These are phyloP conservation scores for Cryptosporidium muris DNA, from an alignment of 169 alveolate species.

Conservation along the genomic window DNA sequence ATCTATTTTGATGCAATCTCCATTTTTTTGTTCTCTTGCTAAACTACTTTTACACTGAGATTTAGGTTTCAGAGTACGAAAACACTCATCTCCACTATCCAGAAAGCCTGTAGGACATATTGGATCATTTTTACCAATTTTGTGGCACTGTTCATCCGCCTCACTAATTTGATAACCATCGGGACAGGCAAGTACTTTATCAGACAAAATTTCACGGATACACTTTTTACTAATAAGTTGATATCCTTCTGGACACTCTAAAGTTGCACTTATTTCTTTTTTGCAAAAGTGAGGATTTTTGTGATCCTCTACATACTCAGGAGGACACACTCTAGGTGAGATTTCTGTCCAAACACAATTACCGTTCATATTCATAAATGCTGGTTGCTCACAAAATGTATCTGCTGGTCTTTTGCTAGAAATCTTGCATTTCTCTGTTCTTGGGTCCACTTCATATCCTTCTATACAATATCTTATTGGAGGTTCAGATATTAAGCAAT, in stretches of 20 bases:
- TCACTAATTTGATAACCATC: conserved; percentile 24
- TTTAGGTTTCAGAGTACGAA: conserved; percentile 14
- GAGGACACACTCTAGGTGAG: conserved; percentile 37
- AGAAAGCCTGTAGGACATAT: conserved; percentile 65
- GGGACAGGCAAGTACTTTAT: conserved; percentile 16
- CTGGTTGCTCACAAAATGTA: conserved; percentile 26
- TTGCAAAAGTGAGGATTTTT: conserved; percentile 32
- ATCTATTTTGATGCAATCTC: conserved; percentile 36
- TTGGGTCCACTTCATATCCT: conserved; percentile 13
- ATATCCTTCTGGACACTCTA: conserved; percentile 59
- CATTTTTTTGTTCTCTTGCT: conserved; percentile 19
- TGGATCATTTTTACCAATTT: conserved; percentile 5
- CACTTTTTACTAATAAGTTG: neutral
- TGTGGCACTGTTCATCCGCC: conserved; percentile 31
- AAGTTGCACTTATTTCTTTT: conserved; percentile 7
- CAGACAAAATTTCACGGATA: conserved; percentile 1
- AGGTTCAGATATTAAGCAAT: conserved; percentile 33
- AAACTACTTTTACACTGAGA: conserved; percentile 36
- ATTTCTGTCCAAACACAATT: conserved; percentile 20
- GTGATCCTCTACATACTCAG: conserved; percentile 24
- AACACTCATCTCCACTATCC: conserved; percentile 58
- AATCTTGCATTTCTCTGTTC: conserved; percentile 33
- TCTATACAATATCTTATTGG: conserved; percentile 59
- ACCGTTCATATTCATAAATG: neutral
- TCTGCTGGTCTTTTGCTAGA: conserved; percentile 43